phyloP scores from a whole-genome alignment of 148 eudicot species.

The Persicaria tinctoria region DNA sequence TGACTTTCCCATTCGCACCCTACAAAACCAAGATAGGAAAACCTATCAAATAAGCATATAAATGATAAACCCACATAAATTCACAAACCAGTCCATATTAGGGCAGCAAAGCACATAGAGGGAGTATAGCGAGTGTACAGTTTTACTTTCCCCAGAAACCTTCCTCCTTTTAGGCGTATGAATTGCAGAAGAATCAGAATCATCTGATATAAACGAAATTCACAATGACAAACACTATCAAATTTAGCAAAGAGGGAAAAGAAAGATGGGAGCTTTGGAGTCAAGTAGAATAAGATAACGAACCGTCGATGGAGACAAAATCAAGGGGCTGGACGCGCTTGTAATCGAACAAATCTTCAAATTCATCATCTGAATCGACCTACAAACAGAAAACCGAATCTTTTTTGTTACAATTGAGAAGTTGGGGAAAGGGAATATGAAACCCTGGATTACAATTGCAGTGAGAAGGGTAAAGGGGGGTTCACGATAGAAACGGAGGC shows the following conservation, averaged over 20 bases:
- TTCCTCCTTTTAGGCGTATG: conserved; percentile 43
- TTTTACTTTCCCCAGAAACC: conserved; percentile 23
- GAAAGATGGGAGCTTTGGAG: not conserved
- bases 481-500: not conserved
- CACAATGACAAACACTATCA: not conserved
- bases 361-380: conserved; percentile 55
- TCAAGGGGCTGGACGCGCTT: conserved; percentile 62
- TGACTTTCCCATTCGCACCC: conserved; percentile 24
- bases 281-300: conserved; percentile 1
- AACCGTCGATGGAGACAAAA: conserved; percentile 47
- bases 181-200: conserved; percentile 38
- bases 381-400: conserved; percentile 10
- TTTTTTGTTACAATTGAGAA: not conserved
- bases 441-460: conserved; percentile 2
- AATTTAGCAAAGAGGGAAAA: not conserved
- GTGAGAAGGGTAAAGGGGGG: not conserved
- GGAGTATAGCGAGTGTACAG: not conserved
- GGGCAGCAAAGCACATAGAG: not conserved
- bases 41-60: not conserved
- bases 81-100: not conserved
- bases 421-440: not conserved
- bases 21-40: conserved; percentile 13
- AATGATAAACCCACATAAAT: not conserved
- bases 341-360: conserved; percentile 88
- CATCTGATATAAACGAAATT: conserved; percentile 20